Conservation (phyloP, 768 basidiomycete species). For the Strobilomyces dryophilus region DNA sequence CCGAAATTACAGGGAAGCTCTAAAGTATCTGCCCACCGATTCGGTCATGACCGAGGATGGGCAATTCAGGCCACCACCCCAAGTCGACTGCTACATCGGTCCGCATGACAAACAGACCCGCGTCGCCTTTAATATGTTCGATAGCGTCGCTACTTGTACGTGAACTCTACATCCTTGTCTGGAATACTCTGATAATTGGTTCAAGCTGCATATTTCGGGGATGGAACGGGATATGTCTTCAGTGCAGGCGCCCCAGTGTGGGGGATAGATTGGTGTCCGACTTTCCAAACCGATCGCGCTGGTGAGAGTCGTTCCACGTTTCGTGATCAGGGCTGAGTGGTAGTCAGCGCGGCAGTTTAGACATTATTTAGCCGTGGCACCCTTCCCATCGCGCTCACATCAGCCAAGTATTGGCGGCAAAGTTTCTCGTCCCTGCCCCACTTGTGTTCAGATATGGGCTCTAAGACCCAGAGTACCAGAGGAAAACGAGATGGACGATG, state of each 20-base stretch:
- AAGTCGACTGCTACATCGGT: constrained; percentile 64
- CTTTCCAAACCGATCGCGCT: constrained; percentile 51
- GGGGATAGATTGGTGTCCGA: constrained; percentile 93
- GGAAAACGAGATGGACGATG: constrained; percentile 21
- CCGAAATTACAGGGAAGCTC: constrained; percentile 44
- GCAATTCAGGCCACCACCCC: constrained; percentile 46
- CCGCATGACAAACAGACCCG: constrained; percentile 50
- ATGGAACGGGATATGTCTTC: constrained; percentile 65
- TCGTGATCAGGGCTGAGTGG: not conserved
- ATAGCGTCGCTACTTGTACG: constrained; percentile 57
- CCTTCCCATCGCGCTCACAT: constrained; percentile 62
- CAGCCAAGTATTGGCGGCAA: constrained; percentile 65
- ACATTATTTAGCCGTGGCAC: constrained; percentile 84
- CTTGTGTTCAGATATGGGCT: constrained; percentile 89
- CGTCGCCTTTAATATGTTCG: constrained; percentile 50
- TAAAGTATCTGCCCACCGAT: constrained; percentile 57
- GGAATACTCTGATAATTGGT: not conserved
- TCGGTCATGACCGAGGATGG: constrained; percentile 47
- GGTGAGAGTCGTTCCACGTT: constrained; percentile 33
- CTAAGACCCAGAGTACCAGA: constrained; percentile 24
- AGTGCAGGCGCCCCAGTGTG: constrained; percentile 89
- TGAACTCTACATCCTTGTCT: constrained; percentile 30
- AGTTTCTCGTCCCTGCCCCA: constrained; percentile 47
- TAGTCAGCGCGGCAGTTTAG: constrained; percentile 47
- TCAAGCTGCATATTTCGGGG: constrained; percentile 58